Evolutionary conservation across 23 red algal genomes (phyloP), one percentile per base, ranked within the genome.

Genomic region (Gracilaria domingensis): DNA sequence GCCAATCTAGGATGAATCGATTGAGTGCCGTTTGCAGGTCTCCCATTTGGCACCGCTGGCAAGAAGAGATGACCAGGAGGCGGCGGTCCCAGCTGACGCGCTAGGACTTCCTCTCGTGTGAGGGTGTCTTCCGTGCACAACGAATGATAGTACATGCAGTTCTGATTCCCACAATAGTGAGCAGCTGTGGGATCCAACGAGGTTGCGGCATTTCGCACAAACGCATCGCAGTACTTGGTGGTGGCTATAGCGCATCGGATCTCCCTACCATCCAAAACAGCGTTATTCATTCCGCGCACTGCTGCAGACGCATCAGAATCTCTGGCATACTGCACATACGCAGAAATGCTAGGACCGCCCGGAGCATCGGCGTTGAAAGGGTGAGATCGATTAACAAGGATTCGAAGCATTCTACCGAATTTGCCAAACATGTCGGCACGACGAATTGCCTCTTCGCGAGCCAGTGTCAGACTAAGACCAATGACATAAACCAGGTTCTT

Each of bases 221-320:
- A 95, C n/a, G 88, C 69, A 79, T 99, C 95, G 85, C 97, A 99
- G 62, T 99, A 99, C 62, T 95, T 95, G 1, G 94, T 95, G 23
- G 94, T 96, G 0, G 93, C 97, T n/a, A 95, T 88, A 36, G 89
- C 77, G 69, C 79, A 84, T 25, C 87, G 90, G 42, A 99, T 86
- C 62, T 96, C 95, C 25, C 86, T 88, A 67, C 93, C 97, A 55
- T 99, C 84, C 34, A 93, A 91, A 23, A 95, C 84, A 79, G 87
- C 84, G 32, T 94, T 94, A 77, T 99, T 94, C 70, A 96, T 73
- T 0, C 67, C 60, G 30, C 93, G 67, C 6, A 95, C 90, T 13
- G 97, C 97, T 28, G 79, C 70, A 33, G 90, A 77, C 26, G 97
- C 97, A 61, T 93, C 93, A 36, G 73, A 80, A 39, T 96, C 93